Base-by-base conservation (phyloP, 2,329 filamentous ascomycete species). In the Talaromyces pinophilus region DNA sequence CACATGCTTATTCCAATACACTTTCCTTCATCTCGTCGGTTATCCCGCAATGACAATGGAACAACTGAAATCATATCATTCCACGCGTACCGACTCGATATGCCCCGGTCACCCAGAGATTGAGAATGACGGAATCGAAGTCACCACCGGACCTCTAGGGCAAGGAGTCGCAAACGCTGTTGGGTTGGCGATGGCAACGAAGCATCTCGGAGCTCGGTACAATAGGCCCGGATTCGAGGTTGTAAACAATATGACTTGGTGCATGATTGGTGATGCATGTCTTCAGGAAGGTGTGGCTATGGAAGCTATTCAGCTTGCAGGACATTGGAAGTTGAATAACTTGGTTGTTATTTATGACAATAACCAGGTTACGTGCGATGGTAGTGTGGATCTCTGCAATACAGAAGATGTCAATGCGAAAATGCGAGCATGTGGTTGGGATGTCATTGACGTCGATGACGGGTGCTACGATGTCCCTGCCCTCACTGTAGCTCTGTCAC, bases 91-190 rank as follows among this genome's bases (percentile, higher is more conserved):
- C 66, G 82, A 85, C 69, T 80, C 84, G 0, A 68, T 86, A n/a
- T 85, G 83, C 61, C 85, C 83, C 0, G 85, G 83, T 0, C 84
- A 85, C 44, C 73, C 74, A 0, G 74, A 76, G 22, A 86, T 87
- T 61, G 84, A 87, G 70, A 77, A 83, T 69, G 79, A 84, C 48
- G 84, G 84, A 5, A 80, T 87, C 64, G 84, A 87, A 73, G 83
- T 87, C 10, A 87, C 85, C 1, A 87, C 85, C 0, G 85, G 85
- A 0, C 85, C 85, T 6, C 76, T 87, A 0, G 85, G 85, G 0
- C 85, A 87, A 70, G 85, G 85, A 6, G 77, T 87, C 19, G 83
- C 84, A n/a, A 87, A 87, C 69, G 84, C 85, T 0, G 84, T 87
- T 11, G 85, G 85, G 3, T 75, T 87, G 19, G 85, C 85, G n/a